phyloP scores from a whole-genome alignment of 805 yeast genomes.

The Kazachstania kunashirensis region DNA sequence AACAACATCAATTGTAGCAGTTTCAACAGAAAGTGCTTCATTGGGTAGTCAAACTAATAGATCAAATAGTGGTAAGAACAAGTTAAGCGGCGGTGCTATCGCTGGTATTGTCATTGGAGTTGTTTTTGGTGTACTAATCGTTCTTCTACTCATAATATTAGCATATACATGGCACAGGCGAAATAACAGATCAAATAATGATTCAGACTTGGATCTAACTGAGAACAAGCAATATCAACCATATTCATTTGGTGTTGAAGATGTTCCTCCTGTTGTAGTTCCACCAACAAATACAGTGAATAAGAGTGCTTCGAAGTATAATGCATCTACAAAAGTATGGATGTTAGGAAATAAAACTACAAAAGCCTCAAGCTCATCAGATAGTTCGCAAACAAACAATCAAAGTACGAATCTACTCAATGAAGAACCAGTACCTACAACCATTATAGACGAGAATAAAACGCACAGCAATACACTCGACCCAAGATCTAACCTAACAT shows the following conservation, averaged over 20 bases:
- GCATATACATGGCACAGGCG: slow-evolving; percentile 35
- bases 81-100: slow-evolving; percentile 39
- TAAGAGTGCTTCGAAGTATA: slow-evolving; percentile 4
- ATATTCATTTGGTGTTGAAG: slow-evolving; percentile 28
- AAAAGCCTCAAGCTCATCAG: background rate
- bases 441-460: background rate
- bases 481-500: background rate
- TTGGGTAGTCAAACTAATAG: slow-evolving; percentile 2
- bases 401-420: background rate
- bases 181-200: slow-evolving; percentile 30
- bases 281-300: slow-evolving; percentile 8
- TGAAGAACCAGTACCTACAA: slow-evolving; percentile 1
- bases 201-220: slow-evolving; percentile 22
- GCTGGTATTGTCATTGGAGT: slow-evolving; percentile 55
- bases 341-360: slow-evolving; percentile 3
- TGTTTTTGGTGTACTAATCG: slow-evolving; percentile 34
- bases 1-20: slow-evolving; percentile 19
- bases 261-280: slow-evolving; percentile 18
- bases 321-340: slow-evolving; percentile 11
- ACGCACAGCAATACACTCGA: background rate
- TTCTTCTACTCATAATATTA: slow-evolving; percentile 33
- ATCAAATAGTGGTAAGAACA: slow-evolving; percentile 3
- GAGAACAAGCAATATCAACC: slow-evolving; percentile 31
- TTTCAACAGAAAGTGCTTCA: slow-evolving; percentile 9
- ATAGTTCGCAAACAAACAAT: background rate